Evolutionary conservation across 148 eudicot species (phyloP).

Genomic region (Diospyros kaki): DNA sequence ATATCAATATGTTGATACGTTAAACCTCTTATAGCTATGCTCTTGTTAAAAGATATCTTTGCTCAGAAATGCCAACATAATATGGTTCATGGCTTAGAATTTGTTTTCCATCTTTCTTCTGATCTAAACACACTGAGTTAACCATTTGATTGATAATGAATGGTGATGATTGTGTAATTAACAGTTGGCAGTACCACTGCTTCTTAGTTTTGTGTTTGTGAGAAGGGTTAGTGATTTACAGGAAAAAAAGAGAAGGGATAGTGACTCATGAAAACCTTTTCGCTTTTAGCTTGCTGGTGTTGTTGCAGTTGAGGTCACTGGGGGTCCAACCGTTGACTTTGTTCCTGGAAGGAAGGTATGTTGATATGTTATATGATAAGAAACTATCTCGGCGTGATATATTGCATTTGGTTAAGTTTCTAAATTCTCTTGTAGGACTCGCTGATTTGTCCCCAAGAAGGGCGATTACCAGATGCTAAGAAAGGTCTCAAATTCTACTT

Average conservation of each 20-base stretch:
- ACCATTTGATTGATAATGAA: no score
- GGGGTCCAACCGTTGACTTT: constrained; percentile 81
- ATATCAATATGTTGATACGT: not conserved
- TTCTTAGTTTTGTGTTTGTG: not conserved
- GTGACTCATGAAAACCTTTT: constrained; percentile 8
- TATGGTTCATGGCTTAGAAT: not conserved
- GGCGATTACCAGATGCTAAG: constrained; percentile 91
- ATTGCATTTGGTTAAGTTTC: constrained; percentile 11
- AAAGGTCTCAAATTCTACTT: constrained; percentile 43
- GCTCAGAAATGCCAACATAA: not conserved
- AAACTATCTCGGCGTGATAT: constrained; percentile 10
- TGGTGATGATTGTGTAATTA: not conserved
- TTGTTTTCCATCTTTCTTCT: not conserved
- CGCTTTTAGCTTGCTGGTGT: constrained; percentile 85
- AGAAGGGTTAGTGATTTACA: no score
- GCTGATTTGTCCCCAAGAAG: constrained; percentile 70
- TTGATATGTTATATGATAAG: constrained; percentile 4
- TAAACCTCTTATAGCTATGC: not conserved
- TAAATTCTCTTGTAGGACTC: constrained; percentile 59
- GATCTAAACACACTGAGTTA: no score
- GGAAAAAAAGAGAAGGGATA: not conserved
- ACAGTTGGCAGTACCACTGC: not conserved
- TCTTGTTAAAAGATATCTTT: not conserved
- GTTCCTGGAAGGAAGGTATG: constrained; percentile 91
- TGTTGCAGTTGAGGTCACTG: constrained; percentile 95